Base-by-base conservation (phyloP, 768 basidiomycete genomes). In the Galerina sulciceps region DNA sequence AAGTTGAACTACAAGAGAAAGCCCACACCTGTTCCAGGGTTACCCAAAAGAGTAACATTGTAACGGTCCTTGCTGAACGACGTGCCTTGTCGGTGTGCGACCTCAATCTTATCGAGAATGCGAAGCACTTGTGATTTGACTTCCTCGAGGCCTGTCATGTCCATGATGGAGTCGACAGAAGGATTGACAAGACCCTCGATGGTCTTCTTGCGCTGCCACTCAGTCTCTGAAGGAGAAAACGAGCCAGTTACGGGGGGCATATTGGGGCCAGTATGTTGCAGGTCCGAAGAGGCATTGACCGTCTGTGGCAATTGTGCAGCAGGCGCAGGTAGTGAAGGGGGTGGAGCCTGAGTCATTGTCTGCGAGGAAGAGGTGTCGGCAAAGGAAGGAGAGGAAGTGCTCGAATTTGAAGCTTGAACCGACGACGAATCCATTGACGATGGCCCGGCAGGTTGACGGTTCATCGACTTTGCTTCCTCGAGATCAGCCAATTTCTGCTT, bases 21-120 rank as follows among this genome's bases (percentile, higher is more conserved):
- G 4, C n/a, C 60, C 76, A 26, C 56, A 89, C 89, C 89, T 69
- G 89, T 91, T 9, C 89, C 89, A 3, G 89, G 89, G 64, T 91
- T 91, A 13, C 89, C 89, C 0, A 88, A 79, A 11, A 91, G 73
- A 11, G 77, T 80, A 17, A 82, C 77, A 67, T 90, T 89, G 66
- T 86, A 83, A 0, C 88, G 75, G 53, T 89, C 86, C 26, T 78
- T 76, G 22, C 81, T 76, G 13, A 86, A 59, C 5, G 85, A 77
- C 0, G 77, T 71, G 14, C 75, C 75, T 70, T 90, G 89, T 8
- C 88, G 79, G n/a, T 67, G 71, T 26, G 76, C 73, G 0, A 76
- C 71, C 17, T 88, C 87, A 10, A 91, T 81, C 63, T 82, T 85
- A 11, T 73, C 81, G 58, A 87, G 84, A 60, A 89, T 85, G 1